Percentiles rank a stretch among this genome's conserved stretches.
Conservation (phyloP, 768 basidiomycete species). For the Kwoniella shandongensis region DNA sequence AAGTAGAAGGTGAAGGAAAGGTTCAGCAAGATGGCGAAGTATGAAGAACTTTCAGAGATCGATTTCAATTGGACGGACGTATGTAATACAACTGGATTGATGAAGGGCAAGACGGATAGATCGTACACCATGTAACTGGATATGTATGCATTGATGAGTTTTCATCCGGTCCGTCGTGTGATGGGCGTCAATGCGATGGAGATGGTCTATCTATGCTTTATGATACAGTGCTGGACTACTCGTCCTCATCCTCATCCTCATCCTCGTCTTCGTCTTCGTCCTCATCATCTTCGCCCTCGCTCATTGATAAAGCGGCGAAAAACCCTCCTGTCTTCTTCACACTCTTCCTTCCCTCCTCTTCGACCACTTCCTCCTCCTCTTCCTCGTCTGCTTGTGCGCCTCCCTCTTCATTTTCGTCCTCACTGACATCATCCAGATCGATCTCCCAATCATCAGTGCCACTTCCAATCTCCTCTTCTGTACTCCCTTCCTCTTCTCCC, state of each 20-base stretch:
- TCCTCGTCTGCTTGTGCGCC: conserved; percentile 54
- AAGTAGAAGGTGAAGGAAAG: conserved; percentile 1
- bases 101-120: too few relatives aligned
- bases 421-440: conserved; percentile 2
- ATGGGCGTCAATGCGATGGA: too few relatives aligned
- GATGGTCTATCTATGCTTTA: neutral
- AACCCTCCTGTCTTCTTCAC: conserved; percentile 29
- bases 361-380: conserved; percentile 45
- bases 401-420: conserved; percentile 17
- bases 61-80: too few relatives aligned
- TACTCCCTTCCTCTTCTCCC: conserved; percentile 51
- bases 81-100: too few relatives aligned
- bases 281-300: conserved; percentile 27
- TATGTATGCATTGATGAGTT: too few relatives aligned
- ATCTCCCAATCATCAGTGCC: conserved; percentile 4
- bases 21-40: conserved; percentile 19
- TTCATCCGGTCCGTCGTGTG: too few relatives aligned
- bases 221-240: neutral
- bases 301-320: conserved; percentile 39
- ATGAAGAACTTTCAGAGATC: too few relatives aligned
- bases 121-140: too few relatives aligned
- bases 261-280: conserved; percentile 30
- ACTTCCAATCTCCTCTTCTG: conserved; percentile 27
- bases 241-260: conserved; percentile 12
- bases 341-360: conserved; percentile 8